Evolutionary conservation across 371 early-diverging fungal genomes (phyloP).

Genomic region (Mortierella sp.): DNA sequence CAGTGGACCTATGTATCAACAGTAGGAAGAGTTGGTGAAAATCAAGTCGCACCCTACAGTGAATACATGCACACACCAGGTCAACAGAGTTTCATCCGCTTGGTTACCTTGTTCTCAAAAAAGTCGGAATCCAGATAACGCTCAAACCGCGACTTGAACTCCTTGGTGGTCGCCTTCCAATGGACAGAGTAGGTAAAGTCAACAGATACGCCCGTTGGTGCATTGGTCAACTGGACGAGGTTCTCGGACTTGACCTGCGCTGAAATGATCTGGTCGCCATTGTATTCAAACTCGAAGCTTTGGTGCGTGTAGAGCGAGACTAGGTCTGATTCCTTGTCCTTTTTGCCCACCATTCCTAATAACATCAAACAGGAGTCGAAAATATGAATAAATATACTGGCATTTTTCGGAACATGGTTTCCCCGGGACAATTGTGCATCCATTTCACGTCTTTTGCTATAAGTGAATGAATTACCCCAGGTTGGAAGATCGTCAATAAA

Average conservation of each 20-base stretch:
- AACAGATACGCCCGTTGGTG: constrained; percentile 57
- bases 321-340: constrained; percentile 37
- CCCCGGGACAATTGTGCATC: background rate
- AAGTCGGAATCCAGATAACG: constrained; percentile 82
- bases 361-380: background rate
- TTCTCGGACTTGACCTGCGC: constrained; percentile 61
- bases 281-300: constrained; percentile 73
- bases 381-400: background rate
- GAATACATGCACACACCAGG: background rate
- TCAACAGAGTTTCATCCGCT: background rate
- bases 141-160: constrained; percentile 78
- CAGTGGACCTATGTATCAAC: constrained; percentile 78
- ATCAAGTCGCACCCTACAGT: too few relatives aligned
- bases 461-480: constrained; percentile 52
- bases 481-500: constrained; percentile 80
- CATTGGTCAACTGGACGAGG: constrained; percentile 58
- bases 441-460: background rate
- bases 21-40: background rate
- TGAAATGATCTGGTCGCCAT: constrained; percentile 74
- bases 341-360: constrained; percentile 61
- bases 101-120: constrained; percentile 73
- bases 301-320: constrained; percentile 75
- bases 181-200: constrained; percentile 82
- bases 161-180: constrained; percentile 70
- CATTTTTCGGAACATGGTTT: constrained; percentile 1